Conservation (phyloP, 768 basidiomycete genomes). For the Galerina sulciceps region DNA sequence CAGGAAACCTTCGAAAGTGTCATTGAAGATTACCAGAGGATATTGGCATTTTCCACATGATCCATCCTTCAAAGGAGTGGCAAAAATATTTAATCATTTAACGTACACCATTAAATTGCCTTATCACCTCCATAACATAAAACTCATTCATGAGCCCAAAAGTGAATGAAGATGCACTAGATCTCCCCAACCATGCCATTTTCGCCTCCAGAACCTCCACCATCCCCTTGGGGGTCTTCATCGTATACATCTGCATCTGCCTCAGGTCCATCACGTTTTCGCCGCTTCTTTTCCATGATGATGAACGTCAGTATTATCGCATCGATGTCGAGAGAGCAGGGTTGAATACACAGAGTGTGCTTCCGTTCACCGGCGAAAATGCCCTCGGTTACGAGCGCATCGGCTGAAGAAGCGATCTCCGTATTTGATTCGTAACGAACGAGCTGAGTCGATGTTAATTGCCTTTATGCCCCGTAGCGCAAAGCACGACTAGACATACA, state of each 20-base stretch:
- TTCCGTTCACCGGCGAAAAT: conserved; percentile 52
- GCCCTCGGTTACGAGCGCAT: conserved; percentile 41
- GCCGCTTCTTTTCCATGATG: conserved; percentile 58
- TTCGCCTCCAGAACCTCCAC: conserved; percentile 33
- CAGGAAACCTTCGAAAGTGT: conserved; percentile 93
- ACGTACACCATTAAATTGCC: neutral
- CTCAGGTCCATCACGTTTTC: conserved; percentile 36
- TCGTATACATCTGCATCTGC: conserved; percentile 29
- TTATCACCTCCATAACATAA: neutral
- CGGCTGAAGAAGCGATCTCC: conserved; percentile 46
- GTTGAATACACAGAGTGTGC: conserved; percentile 48
- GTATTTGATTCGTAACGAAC: conserved; percentile 37
- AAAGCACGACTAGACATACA: conserved; percentile 31
- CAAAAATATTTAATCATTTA: conserved; percentile 3
- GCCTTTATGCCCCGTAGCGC: neutral
- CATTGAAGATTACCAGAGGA: conserved; percentile 80
- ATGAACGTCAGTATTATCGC: conserved; percentile 57
- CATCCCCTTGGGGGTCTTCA: conserved; percentile 44
- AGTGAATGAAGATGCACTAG: neutral
- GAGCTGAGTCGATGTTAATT: conserved; percentile 33
- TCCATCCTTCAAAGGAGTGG: neutral
- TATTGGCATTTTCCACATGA: conserved; percentile 60
- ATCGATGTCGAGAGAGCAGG: conserved; percentile 54
- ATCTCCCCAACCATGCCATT: conserved; percentile 16
- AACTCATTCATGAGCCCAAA: conserved; percentile 1